Evolutionary conservation across 1,139 yeast species (phyloP).

Genomic region (Arxiozyma heterogenica): DNA sequence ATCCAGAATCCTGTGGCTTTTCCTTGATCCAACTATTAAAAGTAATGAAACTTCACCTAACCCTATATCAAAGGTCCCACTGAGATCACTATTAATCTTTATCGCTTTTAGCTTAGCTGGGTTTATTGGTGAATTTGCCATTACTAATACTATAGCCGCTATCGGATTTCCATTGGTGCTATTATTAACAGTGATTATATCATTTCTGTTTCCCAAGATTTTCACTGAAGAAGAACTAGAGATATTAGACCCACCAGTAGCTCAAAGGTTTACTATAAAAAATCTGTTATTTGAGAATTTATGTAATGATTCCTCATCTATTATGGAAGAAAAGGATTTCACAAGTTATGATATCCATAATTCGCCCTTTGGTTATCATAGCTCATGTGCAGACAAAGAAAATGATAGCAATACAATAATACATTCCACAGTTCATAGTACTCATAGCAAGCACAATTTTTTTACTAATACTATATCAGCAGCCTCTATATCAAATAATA

Average conservation of each 20-base stretch:
- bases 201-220: conserved; percentile 45
- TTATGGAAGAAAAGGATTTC: not conserved
- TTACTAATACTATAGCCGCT: conserved; percentile 81
- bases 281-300: conserved; percentile 25
- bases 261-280: conserved; percentile 32
- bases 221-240: conserved; percentile 55
- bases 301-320: not conserved
- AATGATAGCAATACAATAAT: too few relatives aligned
- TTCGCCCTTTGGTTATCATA: not conserved
- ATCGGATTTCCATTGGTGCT: conserved; percentile 90
- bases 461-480: not conserved
- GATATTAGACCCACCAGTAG: conserved; percentile 47
- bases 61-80: conserved; percentile 32
- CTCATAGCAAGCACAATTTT: not conserved
- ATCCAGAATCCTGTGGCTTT: conserved; percentile 51
- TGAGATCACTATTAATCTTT: conserved; percentile 48
- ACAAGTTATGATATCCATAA: too few relatives aligned
- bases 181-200: conserved; percentile 58
- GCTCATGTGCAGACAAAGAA: not conserved
- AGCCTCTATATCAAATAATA: not conserved
- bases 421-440: not conserved
- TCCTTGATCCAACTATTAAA: conserved; percentile 39
- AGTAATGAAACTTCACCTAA: conserved; percentile 27
- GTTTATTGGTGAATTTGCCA: conserved; percentile 72
- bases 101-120: conserved; percentile 54